Evolutionary conservation across 169 alveolate genomes (phyloP).

Genomic region (Amoebophrya sp.): DNA sequence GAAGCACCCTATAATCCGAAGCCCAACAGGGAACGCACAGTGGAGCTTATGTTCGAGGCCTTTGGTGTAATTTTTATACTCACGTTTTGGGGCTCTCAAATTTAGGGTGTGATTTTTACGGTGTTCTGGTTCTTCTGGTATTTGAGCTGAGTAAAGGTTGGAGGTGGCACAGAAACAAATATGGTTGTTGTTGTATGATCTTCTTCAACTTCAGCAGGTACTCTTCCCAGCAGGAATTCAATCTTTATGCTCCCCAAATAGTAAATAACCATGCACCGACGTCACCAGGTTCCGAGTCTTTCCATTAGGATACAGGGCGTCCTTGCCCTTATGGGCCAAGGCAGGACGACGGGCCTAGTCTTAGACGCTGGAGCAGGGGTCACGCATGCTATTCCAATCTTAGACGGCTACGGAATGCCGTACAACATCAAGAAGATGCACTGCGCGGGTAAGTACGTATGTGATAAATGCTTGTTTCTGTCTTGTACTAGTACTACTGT

Average conservation of each 20-base stretch:
- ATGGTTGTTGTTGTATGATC: neutral
- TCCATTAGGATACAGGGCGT: slow-evolving; percentile 38
- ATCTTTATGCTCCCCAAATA: too few species aligned
- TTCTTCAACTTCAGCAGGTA: neutral
- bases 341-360: slow-evolving; percentile 42
- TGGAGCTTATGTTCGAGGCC: slow-evolving; percentile 27
- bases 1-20: slow-evolving; percentile 48
- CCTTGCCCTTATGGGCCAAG: slow-evolving; percentile 42
- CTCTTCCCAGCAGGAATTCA: neutral
- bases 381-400: slow-evolving; percentile 44
- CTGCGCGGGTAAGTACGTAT: too few species aligned
- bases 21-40: slow-evolving; percentile 44
- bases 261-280: too few species aligned
- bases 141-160: neutral
- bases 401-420: slow-evolving; percentile 45
- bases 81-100: neutral
- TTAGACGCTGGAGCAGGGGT: slow-evolving; percentile 45
- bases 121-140: neutral
- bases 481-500: too few species aligned
- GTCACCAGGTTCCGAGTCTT: neutral
- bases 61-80: neutral
- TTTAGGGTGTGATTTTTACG: neutral
- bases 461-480: too few species aligned
- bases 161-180: neutral
- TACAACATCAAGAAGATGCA: slow-evolving; percentile 39